phyloP scores from a whole-genome alignment of 176 grass and related monocot species.

The Hordeum vulgare region MorexV3_pseudomolecules_assembly NC_058523.1:127568079-127568578 shows the following conservation, averaged over 20 bases:
- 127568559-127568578: neutral
- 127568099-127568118: neutral
- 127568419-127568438: neutral
- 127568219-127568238: neutral
- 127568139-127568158: neutral
- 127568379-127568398: neutral
- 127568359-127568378: neutral
- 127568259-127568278: neutral
- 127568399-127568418: neutral
- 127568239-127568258: neutral
- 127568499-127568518: neutral
- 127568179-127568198: neutral
- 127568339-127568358: neutral
- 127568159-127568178: neutral
- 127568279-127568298: neutral
- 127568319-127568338: no score
- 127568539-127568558: neutral
- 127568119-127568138: neutral
- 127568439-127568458: neutral
- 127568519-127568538: neutral
- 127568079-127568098: neutral
- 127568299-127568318: neutral
- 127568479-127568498: neutral
- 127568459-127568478: conserved; percentile 19
- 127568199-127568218: neutral